A percentile compares a stretch with the other conserved stretches of the same genome.
Evolutionary conservation across 2,329 filamentous ascomycete species (phyloP).

Genomic region (Orbilia javanica): DNA sequence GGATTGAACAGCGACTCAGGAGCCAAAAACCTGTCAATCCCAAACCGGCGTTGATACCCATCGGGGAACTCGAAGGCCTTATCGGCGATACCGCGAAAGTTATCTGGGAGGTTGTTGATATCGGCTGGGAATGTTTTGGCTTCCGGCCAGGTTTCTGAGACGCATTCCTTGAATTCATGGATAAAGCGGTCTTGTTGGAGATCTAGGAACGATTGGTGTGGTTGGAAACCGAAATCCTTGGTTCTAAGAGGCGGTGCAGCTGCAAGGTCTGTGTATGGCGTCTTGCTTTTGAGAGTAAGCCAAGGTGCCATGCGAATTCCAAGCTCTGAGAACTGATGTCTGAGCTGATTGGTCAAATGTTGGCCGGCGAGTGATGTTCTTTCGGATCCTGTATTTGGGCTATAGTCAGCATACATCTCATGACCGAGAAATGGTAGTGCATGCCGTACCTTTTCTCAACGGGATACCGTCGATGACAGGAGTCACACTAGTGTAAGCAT

Average conservation of each 20-base stretch:
- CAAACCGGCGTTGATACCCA: slow-evolving; percentile 92
- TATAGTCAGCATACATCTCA: slow-evolving; percentile 9
- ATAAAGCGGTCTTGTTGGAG: slow-evolving; percentile 93
- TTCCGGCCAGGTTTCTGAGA: slow-evolving; percentile 84
- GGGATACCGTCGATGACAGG: slow-evolving; percentile 95
- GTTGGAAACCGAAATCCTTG: slow-evolving; percentile 74
- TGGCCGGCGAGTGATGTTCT: slow-evolving; percentile 87
- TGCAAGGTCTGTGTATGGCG: slow-evolving; percentile 83
- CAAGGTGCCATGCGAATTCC: slow-evolving; percentile 75
- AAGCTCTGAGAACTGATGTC: slow-evolving; percentile 67
- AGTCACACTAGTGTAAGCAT: slow-evolving; percentile 87
- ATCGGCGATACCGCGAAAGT: slow-evolving; percentile 34
- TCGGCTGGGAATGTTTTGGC: slow-evolving; percentile 70
- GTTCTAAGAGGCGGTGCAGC: slow-evolving; percentile 80
- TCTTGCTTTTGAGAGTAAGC: slow-evolving; percentile 89
- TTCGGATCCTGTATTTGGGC: slow-evolving; percentile 70
- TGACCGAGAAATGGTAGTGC: neutral
- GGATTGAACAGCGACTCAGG: slow-evolving; percentile 94
- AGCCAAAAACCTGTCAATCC: slow-evolving; percentile 84
- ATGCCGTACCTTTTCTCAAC: slow-evolving; percentile 76
- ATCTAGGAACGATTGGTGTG: slow-evolving; percentile 78
- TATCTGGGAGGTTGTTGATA: slow-evolving; percentile 55
- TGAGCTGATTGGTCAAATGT: slow-evolving; percentile 90
- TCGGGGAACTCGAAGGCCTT: slow-evolving; percentile 94
- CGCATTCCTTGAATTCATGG: slow-evolving; percentile 96